phyloP scores from a whole-genome alignment of 2,329 filamentous ascomycete species.

The Aspergillus sp. region DNA sequence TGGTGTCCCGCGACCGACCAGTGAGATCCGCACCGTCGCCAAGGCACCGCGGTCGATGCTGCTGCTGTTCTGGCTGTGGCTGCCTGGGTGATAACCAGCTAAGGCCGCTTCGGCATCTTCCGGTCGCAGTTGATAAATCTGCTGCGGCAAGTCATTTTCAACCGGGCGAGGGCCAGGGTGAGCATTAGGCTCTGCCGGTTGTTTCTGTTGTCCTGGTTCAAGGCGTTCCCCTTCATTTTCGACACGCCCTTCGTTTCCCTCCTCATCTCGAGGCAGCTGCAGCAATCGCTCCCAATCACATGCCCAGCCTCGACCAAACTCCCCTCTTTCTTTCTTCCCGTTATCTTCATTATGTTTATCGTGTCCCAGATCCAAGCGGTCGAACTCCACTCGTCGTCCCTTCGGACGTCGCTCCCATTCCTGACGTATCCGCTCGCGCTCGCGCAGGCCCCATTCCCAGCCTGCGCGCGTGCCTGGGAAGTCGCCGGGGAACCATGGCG shows the following conservation, averaged over 20 bases:
- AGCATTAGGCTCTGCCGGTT: too few species aligned
- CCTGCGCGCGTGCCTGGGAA: slow-evolving; percentile 72
- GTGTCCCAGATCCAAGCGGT: slow-evolving; percentile 57
- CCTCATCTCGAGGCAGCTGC: slow-evolving; percentile 16
- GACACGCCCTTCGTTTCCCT: not conserved
- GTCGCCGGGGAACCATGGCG: slow-evolving; percentile 81
- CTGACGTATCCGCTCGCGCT: slow-evolving; percentile 51
- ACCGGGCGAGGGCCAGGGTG: too few species aligned
- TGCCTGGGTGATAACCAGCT: not conserved
- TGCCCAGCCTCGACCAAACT: slow-evolving; percentile 70
- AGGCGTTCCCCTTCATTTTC: too few species aligned
- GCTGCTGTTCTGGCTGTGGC: slow-evolving; percentile 11
- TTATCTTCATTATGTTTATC: too few species aligned
- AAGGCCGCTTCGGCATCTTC: slow-evolving; percentile 19
- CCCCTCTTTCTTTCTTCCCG: slow-evolving; percentile 59
- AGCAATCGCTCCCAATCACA: slow-evolving; percentile 77
- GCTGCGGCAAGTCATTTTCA: slow-evolving; percentile 16
- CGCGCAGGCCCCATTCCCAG: slow-evolving; percentile 63
- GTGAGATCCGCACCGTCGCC: slow-evolving; percentile 57
- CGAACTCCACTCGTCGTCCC: slow-evolving; percentile 70
- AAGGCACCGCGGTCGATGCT: slow-evolving; percentile 29
- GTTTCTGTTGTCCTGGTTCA: too few species aligned
- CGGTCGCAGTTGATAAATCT: slow-evolving; percentile 35
- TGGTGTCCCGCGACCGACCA: slow-evolving; percentile 63
- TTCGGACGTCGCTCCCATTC: slow-evolving; percentile 73